Evolutionary conservation across 2,329 filamentous ascomycete genomes (phyloP), one percentile per base, ranked within the genome.

Genomic region (Dendrostoma leiphaemia): DNA sequence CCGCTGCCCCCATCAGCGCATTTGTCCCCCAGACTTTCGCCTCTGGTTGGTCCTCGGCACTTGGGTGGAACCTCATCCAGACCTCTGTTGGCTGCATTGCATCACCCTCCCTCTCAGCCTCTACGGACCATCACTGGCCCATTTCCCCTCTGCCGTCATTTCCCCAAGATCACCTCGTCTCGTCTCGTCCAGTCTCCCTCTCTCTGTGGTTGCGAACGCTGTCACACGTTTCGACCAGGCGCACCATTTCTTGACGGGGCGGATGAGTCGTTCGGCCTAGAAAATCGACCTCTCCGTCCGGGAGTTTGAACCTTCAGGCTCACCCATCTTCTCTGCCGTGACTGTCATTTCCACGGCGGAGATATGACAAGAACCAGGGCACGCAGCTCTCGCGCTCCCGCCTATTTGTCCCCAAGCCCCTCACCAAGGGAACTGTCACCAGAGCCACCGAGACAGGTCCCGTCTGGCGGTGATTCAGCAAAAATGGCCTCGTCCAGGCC

Each of bases 401-500:
- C 73, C 59, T 74, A 72, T 57, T 67, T 73, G 54, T 74, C 64
- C 61, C 70, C 73, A 50, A 73, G 60, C 59, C 69, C 75, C 24
- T 70, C 71, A 29, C 68, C 67, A 41, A 69, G 71, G 63, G 73
- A 75, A 59, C 64, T 70, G 55, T 74, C 76, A 56, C 73, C 76
- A 52, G 69, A 68, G 50, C 72, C 74, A 40, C 70, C 73, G 6
- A 75, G 74, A 58, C 71, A 75, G 50, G 73, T 75, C 61, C 76
- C 74, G 63, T 73, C 68, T 62, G 72, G 72, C 65, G 60, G 65
- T 58, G 67, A 72, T 60, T 71, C 72, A 57, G 69, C 71, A 57
- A 69, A 70, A 63, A 78, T 78, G 71, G 67, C 74, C 31, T 64
- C 71, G 21, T 82, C 81, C 6, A 72, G 80, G 53, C 79, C 77